Evolutionary conservation across 73 alveolate species (phyloP).

Genomic region (Blepharisma stoltei): DNA sequence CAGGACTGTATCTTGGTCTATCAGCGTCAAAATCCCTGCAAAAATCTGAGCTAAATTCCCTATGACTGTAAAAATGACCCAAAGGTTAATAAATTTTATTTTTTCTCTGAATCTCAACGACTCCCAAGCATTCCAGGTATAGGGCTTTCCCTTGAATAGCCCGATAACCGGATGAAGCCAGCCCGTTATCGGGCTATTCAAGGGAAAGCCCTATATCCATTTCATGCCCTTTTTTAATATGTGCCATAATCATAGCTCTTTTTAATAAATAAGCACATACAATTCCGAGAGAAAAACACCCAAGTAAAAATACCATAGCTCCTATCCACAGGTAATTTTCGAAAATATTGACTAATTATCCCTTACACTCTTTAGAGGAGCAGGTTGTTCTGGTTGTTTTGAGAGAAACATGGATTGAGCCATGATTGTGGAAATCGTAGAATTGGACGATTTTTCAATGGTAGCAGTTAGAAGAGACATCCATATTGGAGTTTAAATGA

Average conservation of each 20-base stretch:
- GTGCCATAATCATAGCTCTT: neutral
- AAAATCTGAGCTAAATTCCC: constrained; percentile 11
- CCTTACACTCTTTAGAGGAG: neutral
- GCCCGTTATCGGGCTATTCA: too few species aligned
- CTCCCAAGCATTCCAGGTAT: constrained; percentile 4
- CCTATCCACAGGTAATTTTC: constrained; percentile 3
- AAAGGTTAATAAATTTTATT: neutral
- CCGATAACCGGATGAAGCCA: too few species aligned
- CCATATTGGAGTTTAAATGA: neutral
- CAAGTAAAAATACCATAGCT: neutral
- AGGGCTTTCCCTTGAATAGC: too few species aligned
- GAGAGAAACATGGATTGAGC: neutral
- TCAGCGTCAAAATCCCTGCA: constrained; percentile 2
- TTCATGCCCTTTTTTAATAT: neutral
- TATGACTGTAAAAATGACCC: neutral
- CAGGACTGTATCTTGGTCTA: neutral
- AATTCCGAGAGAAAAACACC: neutral
- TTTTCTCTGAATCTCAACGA: neutral
- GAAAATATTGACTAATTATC: neutral
- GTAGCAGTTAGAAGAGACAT: neutral
- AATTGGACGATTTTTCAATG: neutral
- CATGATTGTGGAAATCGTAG: neutral
- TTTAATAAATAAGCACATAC: neutral
- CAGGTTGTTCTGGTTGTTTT: neutral
- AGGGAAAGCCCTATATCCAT: too few species aligned